Base-by-base conservation (phyloP, 1,284 basidiomycete species). In the Ustilago nuda region DNA sequence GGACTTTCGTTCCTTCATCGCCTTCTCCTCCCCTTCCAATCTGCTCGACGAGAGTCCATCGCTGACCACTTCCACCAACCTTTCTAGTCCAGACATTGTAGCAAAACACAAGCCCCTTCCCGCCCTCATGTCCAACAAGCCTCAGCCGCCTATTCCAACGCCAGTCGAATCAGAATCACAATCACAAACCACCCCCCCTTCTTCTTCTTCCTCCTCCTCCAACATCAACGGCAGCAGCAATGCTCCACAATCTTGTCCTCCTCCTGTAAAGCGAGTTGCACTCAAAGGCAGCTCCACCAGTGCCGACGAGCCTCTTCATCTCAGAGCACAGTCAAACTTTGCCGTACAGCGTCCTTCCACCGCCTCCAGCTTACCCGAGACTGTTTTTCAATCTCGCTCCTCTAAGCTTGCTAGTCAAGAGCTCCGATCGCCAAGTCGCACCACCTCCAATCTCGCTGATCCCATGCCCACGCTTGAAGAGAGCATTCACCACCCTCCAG, bases 1-100 rank as follows among this genome's bases (percentile, higher is more conserved):
- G 27, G 74, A 76, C 63, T 76, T 72, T 63, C 74, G 69, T 3
- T 68, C 69, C 13, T 27, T 72, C 13, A 63, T 76, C 13, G 58
- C 59, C 27, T 69, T 72, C 53, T 60, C 66, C 7, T 66, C 69
- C 4, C 45, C 69, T 3, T 30, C 56, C n/a, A 46, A 63, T 43
- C 54, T 66, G 12, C 45, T 66, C 15, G 63, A 70, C 32, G 64
- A 66, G 15, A 75, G 72, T 23, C 67, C 67, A 4, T 41, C 72
- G 3, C 45, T 66, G 43, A 70, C 72, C 37, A 48, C 57, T 0
- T 75, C 72, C 8, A 70, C 72, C 41, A 52, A 65, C 35, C 43
- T 63, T 23, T 70, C 72, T 8, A 75, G 52, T 4, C 72, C 67
- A 4, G 72, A 64, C 15, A 27, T 67, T 37, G 32, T 48, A 4